These are phyloP conservation scores for Tolypocladium sp. DNA, from an alignment of 2,329 filamentous ascomycete genomes.

Conservation along the genomic window DNA sequence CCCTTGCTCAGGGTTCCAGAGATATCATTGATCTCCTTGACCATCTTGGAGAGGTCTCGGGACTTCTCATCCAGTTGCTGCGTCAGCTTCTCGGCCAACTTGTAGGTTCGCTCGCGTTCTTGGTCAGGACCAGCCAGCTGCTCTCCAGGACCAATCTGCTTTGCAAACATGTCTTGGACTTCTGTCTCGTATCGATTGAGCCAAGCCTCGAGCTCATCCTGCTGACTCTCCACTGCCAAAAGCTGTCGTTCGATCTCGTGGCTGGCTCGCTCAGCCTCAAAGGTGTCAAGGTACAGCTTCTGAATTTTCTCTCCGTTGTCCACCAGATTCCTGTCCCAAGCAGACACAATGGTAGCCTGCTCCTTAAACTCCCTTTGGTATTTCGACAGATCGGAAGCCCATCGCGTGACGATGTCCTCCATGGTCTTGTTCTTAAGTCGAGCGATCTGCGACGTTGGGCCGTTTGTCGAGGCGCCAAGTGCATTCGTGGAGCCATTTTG, in stretches of 20 bases:
- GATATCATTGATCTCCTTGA: conserved; percentile 93
- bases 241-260: conserved; percentile 91
- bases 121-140: conserved; percentile 81
- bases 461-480: conserved; percentile 66
- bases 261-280: conserved; percentile 87
- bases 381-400: conserved; percentile 89
- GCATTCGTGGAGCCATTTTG: conserved; percentile 23
- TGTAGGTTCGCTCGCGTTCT: conserved; percentile 92
- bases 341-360: conserved; percentile 77
- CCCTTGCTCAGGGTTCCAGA: conserved; percentile 85
- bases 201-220: conserved; percentile 81
- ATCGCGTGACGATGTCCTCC: conserved; percentile 96
- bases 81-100: conserved; percentile 86
- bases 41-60: conserved; percentile 88
- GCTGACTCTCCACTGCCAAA: conserved; percentile 79
- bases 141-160: conserved; percentile 67
- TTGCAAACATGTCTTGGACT: conserved; percentile 78
- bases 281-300: conserved; percentile 83
- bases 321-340: conserved; percentile 87
- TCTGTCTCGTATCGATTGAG: conserved; percentile 87
- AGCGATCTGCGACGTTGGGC: conserved; percentile 75
- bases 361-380: conserved; percentile 96
- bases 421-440: conserved; percentile 97
- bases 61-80: conserved; percentile 90
- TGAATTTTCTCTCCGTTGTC: conserved; percentile 94